These are phyloP conservation scores for Trypanosoma theileri DNA, from an alignment of 208 protist genomes.

Conservation along the genomic window DNA sequence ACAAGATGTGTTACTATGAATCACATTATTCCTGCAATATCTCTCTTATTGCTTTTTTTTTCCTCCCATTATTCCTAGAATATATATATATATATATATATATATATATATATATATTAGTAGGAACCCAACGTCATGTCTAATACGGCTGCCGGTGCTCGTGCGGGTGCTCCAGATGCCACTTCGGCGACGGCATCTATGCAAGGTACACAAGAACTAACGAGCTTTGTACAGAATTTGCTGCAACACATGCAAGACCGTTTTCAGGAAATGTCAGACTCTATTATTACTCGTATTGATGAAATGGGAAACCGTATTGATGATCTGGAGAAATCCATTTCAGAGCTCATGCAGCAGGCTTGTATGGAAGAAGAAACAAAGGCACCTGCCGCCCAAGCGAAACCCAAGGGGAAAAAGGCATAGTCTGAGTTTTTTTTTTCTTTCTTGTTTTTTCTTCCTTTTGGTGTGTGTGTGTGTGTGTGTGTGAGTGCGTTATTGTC, in stretches of 20 bases:
- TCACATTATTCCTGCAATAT: background rate
- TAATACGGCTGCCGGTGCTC: conserved; percentile 3
- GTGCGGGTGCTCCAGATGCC: conserved; percentile 7
- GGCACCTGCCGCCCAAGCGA: background rate
- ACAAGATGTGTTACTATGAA: too few relatives aligned
- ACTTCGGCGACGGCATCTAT: background rate
- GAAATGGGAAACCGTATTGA: conserved; percentile 94
- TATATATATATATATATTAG: background rate
- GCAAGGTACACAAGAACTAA: conserved; percentile 90
- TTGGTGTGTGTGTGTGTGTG: background rate
- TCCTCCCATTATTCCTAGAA: conserved; percentile 1
- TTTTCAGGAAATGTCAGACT: conserved; percentile 95
- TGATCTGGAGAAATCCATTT: conserved; percentile 93
- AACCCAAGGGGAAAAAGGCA: conserved; percentile 11
- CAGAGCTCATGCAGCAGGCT: conserved; percentile 94
- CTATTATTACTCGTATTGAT: conserved; percentile 93
- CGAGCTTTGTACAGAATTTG: conserved; percentile 92
- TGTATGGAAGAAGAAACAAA: conserved; percentile 63
- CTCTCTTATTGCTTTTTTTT: conserved; percentile 14
- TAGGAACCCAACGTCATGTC: conserved; percentile 6
- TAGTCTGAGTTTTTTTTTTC: conserved; percentile 1
- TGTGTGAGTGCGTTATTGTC: too few relatives aligned
- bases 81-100: conserved; percentile 1
- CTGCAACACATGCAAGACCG: conserved; percentile 94
- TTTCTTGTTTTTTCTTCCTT: conserved; percentile 21